Evolutionary conservation across 805 yeast genomes (phyloP).

Genomic region (Phaffomyces antillensis): DNA sequence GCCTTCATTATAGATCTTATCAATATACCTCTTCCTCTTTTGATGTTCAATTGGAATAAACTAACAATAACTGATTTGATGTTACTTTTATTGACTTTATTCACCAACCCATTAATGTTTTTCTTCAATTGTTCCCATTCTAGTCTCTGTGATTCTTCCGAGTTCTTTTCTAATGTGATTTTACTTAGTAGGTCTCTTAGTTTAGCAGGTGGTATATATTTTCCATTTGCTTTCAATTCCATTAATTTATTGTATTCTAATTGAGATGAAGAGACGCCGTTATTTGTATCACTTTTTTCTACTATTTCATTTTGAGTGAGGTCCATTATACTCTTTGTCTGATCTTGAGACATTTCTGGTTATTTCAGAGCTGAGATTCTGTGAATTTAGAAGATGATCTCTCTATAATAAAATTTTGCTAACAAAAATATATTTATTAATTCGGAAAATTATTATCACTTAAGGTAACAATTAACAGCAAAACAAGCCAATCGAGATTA

Average conservation of each 20-base stretch:
- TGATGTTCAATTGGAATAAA: constrained; percentile 50
- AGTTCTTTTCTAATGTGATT: constrained; percentile 22
- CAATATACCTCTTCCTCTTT: constrained; percentile 55
- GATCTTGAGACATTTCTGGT: no score
- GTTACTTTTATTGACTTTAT: constrained; percentile 38
- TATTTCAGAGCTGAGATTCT: no score
- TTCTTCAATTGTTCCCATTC: constrained; percentile 51
- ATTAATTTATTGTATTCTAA: constrained; percentile 32
- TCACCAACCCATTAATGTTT: constrained; percentile 41
- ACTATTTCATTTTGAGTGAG: no score
- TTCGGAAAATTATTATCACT: background rate
- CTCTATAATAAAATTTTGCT: no score
- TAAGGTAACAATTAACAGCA: no score
- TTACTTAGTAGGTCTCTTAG: constrained; percentile 36
- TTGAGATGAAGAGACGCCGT: constrained; percentile 8
- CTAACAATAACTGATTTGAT: constrained; percentile 40
- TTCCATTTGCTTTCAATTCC: constrained; percentile 35
- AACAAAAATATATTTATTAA: no score
- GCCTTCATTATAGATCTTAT: constrained; percentile 50
- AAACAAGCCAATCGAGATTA: background rate
- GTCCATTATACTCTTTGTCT: no score
- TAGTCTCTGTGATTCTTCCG: constrained; percentile 40
- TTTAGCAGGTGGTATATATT: constrained; percentile 49
- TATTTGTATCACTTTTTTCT: no score
- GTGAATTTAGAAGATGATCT: no score